Base-by-base conservation (phyloP, 2,329 filamentous ascomycete genomes). In the Berkeleyomyces rouxiae region DNA sequence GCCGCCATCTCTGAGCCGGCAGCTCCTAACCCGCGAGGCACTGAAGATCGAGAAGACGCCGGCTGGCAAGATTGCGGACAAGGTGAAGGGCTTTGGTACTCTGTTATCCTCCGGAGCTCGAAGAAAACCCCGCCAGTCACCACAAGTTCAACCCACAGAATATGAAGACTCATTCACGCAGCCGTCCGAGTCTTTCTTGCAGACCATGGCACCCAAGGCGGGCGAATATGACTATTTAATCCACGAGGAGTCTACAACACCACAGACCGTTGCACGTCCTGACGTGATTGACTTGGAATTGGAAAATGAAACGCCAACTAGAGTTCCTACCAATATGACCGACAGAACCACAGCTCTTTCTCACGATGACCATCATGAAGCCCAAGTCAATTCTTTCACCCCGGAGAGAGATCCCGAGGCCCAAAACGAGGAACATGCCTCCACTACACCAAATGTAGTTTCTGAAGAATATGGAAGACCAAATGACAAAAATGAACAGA, bases 21-120 rank as follows among this genome's bases (percentile, higher is more conserved):
- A 73, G 62, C 66, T 74, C 4, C 69, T 74, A 53, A 63, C 69
- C 13, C 68, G 67, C 6, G 73, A 72, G 64, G 70, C 68, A 16
- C 66, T 67, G 13, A 69, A 71, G 61, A 43, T 58, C 16, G 55
- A 65, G 42, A 49, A 62, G 58, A 51, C 62, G 1, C 63, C 59
- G 13, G 61, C 11, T 36, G 36, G 49, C 11, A 39, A 59, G 31
- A 36, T 23, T 9, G 13, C 42, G 7, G 36, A 43, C 43, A n/a
- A 57, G 37, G 16, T 11, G 6, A 37, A 49, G 39, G 55, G 36
- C 7, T 33, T 47, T 37, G 33, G 37, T n/a, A 49, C 42, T 13
- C 44, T 65, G 9, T 13, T 65, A 16, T 62, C 63, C 10, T 62
- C 63, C 11, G 63, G 57, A 7, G 60, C 63, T 2, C 58, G 58